These are phyloP conservation scores for Pezicula neosporulosa DNA, from an alignment of 2,329 filamentous ascomycete species.

Conservation along the genomic window DNA sequence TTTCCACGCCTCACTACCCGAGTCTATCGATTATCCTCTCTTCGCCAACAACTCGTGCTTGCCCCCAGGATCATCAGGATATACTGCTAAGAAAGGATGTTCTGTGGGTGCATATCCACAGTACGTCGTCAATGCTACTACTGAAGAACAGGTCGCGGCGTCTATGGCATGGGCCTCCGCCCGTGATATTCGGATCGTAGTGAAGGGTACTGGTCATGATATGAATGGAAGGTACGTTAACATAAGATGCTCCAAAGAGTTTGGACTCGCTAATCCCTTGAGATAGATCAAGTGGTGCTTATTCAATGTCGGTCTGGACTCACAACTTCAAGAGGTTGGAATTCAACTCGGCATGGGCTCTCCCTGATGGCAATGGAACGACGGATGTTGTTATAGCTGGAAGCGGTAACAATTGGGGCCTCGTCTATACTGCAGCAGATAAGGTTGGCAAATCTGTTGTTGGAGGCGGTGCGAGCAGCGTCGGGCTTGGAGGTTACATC, in stretches of 20 bases:
- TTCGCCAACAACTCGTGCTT: constrained; percentile 33
- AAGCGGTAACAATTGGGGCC: constrained; percentile 38
- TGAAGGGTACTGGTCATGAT: constrained; percentile 12
- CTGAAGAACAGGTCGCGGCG: constrained; percentile 20
- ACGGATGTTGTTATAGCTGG: constrained; percentile 29
- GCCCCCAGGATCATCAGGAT: constrained; percentile 22
- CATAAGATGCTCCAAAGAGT: background rate
- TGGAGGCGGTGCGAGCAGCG: constrained; percentile 46
- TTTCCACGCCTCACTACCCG: constrained; percentile 29
- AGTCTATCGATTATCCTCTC: constrained; percentile 28
- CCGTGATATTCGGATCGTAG: constrained; percentile 4
- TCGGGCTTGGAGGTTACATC: constrained; percentile 42
- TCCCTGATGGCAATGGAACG: constrained; percentile 18
- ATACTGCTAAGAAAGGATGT: constrained; percentile 21
- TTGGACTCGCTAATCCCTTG: background rate
- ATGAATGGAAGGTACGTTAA: constrained; percentile 5
- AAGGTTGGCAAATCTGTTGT: constrained; percentile 36
- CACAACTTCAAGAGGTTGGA: constrained; percentile 39
- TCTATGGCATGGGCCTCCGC: constrained; percentile 24
- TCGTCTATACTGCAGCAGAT: constrained; percentile 26
- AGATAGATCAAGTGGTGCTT: constrained; percentile 39
- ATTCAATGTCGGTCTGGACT: constrained; percentile 43
- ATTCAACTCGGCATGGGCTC: constrained; percentile 22
- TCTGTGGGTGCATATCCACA: constrained; percentile 25
- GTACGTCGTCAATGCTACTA: constrained; percentile 31